Conservation (phyloP, 2,329 filamentous ascomycete genomes). For the Atkinsonella texensis region DNA sequence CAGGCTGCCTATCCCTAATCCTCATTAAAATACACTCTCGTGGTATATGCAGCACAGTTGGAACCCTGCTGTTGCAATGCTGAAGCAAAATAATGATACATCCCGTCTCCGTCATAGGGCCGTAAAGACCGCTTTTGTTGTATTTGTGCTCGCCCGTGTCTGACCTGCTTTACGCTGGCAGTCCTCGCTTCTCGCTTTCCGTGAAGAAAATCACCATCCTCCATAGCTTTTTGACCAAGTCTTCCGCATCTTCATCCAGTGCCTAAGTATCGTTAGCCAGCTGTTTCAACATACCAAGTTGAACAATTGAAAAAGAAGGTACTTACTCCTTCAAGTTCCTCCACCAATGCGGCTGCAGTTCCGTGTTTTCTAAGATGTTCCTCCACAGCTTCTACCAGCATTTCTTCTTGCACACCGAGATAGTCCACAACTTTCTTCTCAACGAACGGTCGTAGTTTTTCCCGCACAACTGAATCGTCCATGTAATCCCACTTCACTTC, state of each 20-base stretch:
- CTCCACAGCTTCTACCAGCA: slow-evolving; percentile 86
- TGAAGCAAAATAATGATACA: not conserved
- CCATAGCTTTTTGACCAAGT: slow-evolving; percentile 93
- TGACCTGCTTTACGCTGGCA: slow-evolving; percentile 34
- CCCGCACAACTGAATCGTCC: slow-evolving; percentile 66
- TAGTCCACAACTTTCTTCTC: slow-evolving; percentile 98
- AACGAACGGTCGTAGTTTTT: slow-evolving; percentile 87
- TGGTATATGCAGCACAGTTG: not conserved
- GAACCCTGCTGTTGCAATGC: not conserved
- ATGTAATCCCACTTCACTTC: slow-evolving; percentile 85
- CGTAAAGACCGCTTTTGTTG: not conserved
- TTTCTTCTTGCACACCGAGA: slow-evolving; percentile 89
- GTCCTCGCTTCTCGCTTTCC: slow-evolving; percentile 81
- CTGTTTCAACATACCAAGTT: not conserved
- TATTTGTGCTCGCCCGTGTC: not conserved
- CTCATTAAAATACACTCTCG: not conserved
- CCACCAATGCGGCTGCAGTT: slow-evolving; percentile 67
- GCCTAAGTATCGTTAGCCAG: slow-evolving; percentile 40
- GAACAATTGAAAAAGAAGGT: not conserved
- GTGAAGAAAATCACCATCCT: slow-evolving; percentile 97
- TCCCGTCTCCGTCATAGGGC: not conserved
- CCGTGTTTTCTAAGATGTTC: slow-evolving; percentile 69
- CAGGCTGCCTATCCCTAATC: not conserved
- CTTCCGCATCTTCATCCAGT: slow-evolving; percentile 88
- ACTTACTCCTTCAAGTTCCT: slow-evolving; percentile 72